Percentiles rank a stretch among this genome's conserved stretches.
Evolutionary conservation across 2,329 filamentous ascomycete genomes (phyloP).

Genomic region (Colletotrichum sp.): DNA sequence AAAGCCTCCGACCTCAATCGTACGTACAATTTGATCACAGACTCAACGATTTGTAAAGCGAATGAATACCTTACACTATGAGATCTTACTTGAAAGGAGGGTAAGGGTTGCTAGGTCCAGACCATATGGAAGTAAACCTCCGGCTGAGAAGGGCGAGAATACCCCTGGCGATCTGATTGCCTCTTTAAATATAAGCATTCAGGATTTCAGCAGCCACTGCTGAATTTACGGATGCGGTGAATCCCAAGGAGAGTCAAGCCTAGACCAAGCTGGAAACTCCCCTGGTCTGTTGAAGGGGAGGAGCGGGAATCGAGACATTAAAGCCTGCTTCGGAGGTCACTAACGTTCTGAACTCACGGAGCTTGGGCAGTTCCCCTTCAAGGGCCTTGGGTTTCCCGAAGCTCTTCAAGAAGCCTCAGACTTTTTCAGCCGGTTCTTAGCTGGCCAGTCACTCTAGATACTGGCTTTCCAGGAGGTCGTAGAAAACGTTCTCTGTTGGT

Average conservation of each 20-base stretch:
- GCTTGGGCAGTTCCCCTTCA: too few species aligned
- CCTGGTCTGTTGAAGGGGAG: not conserved
- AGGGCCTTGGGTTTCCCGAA: not conserved
- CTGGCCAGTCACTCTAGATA: not conserved
- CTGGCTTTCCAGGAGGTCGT: not conserved
- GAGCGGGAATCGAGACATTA: not conserved
- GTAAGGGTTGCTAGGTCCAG: not conserved
- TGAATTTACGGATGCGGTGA: not conserved
- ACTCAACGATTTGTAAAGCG: not conserved
- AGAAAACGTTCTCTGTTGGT: not conserved
- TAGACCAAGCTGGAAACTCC: not conserved
- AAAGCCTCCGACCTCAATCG: not conserved
- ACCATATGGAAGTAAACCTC: not conserved
- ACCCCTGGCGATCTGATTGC: not conserved
- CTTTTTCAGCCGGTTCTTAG: not conserved
- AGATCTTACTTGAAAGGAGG: not conserved
- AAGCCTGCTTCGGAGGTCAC: not conserved
- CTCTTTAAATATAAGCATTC: not conserved
- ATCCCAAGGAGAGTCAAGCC: not conserved
- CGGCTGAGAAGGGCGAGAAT: not conserved
- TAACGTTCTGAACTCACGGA: not conserved
- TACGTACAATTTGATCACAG: not conserved
- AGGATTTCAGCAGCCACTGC: not conserved
- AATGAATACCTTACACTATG: not conserved
- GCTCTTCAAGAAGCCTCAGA: not conserved